Conservation (phyloP, 768 basidiomycete species). For the Rubroboletus pulcherrimus region DNA sequence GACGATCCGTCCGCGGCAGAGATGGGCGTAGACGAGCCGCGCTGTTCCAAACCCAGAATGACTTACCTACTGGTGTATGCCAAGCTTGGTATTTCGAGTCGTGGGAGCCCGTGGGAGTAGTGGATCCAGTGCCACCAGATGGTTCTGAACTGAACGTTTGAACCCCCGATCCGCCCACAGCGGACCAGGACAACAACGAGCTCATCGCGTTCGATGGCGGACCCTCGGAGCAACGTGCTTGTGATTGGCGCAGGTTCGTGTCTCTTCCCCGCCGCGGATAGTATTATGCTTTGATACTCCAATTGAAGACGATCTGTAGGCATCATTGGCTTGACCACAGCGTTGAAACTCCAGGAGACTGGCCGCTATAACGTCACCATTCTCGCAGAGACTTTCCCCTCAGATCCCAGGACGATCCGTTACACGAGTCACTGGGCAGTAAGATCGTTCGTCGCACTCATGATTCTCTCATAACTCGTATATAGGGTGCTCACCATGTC, state of each 20-base stretch:
- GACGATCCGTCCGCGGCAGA: too few relatives aligned
- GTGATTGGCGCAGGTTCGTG: constrained; percentile 5
- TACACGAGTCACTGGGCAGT: constrained; percentile 82
- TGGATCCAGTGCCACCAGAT: too few relatives aligned
- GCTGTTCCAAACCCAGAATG: too few relatives aligned
- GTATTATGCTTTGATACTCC: neutral
- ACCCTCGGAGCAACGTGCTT: neutral
- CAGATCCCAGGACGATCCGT: constrained; percentile 60
- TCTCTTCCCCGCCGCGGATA: neutral
- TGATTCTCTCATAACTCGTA: neutral
- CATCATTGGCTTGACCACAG: constrained; percentile 72
- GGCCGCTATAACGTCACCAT: constrained; percentile 59
- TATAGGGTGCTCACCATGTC: constrained; percentile 73
- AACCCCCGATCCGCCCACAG: neutral
- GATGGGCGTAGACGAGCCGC: too few relatives aligned
- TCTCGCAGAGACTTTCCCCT: constrained; percentile 64
- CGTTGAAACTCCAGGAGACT: constrained; percentile 58
- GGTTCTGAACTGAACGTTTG: too few relatives aligned
- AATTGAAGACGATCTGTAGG: constrained; percentile 36
- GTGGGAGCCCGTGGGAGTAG: too few relatives aligned
- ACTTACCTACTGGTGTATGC: too few relatives aligned
- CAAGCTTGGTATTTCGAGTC: too few relatives aligned
- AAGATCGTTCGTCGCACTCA: constrained; percentile 14
- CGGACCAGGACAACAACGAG: neutral
- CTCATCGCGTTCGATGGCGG: neutral